Evolutionary conservation across 805 yeast genomes (phyloP), one percentile per base, ranked within the genome.

Genomic region (Schizosaccharomyces octosporus): DNA sequence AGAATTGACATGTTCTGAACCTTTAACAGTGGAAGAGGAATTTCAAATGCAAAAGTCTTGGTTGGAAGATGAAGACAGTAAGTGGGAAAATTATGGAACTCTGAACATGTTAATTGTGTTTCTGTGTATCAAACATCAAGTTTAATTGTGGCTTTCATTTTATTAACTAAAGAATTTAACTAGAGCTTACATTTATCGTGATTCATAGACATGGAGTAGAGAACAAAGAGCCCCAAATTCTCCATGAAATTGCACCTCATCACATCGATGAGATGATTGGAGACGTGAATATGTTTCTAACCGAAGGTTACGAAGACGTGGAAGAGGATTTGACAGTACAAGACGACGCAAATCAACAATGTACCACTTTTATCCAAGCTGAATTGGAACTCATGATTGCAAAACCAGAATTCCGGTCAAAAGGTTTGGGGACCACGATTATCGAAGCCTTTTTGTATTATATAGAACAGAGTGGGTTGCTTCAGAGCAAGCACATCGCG

Each of bases 301-400:
- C 41, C 2, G 42, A 57, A n/a, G 43, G 21, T 4, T 57, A 29
- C 21, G 60, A 17, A 15, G 60, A 57, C 6, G 60, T 7, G 9
- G 45, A 32, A 9, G 60, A 57, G 4, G 60, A 57, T n/a, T 15
- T 13, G 6, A 7, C 6, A n/a, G 51, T 5, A 1, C 13, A 6
- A 36, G 39, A 36, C 5, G 39, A 36, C 5, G 39, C 7, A 11
- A 9, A 36, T 36, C 41, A 36, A 36, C 9, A 6, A 2, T 11
- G 41, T 7, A 36, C 15, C 15, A 36, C 41, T 36, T 36, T 9
- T 36, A 36, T 2, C 41, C 41, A 36, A 17, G 60, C 43, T 36
- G 60, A 57, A 57, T 24, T 57, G 17, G 60, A 57, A 32, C 45
- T 57, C 27, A 57, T 57, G 60, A 57, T 57, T 32, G 60, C 60